A percentile compares a stretch with the other conserved stretches of the same genome.
These are phyloP conservation scores for Sarcodon aspratus DNA, from an alignment of 768 basidiomycete species.

Conservation along the genomic window DNA sequence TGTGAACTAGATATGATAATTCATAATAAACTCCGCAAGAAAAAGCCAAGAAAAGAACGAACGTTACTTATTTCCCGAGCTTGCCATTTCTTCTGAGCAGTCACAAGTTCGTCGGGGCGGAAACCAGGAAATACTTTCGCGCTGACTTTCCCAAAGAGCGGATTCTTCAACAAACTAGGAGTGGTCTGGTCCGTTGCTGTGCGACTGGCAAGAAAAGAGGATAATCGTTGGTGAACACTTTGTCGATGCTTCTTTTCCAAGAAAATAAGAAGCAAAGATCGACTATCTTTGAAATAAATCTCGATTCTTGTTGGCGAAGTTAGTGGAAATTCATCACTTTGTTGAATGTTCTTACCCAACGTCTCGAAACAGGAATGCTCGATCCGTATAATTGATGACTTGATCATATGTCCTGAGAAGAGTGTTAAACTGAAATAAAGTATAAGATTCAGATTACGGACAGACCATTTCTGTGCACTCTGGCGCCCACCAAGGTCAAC, in stretches of 20 bases:
- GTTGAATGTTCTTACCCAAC: slow-evolving; percentile 54
- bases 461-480: slow-evolving; percentile 74
- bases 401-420: slow-evolving; percentile 62
- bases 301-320: slow-evolving; percentile 46
- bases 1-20: slow-evolving; percentile 46
- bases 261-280: slow-evolving; percentile 79
- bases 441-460: background rate
- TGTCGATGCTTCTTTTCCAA: slow-evolving; percentile 54
- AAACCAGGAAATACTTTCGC: slow-evolving; percentile 35
- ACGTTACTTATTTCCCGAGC: slow-evolving; percentile 88
- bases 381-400: slow-evolving; percentile 66
- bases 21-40: background rate
- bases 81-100: slow-evolving; percentile 79
- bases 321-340: background rate
- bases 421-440: background rate
- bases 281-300: slow-evolving; percentile 87
- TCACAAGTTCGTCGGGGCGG: slow-evolving; percentile 47
- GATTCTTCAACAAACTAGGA: slow-evolving; percentile 43
- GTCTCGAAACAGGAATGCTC: slow-evolving; percentile 83
- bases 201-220: slow-evolving; percentile 29
- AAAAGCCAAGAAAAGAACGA: slow-evolving; percentile 10
- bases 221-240: slow-evolving; percentile 43
- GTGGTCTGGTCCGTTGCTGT: slow-evolving; percentile 20
- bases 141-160: slow-evolving; percentile 37
- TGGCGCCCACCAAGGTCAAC: slow-evolving; percentile 74